Evolutionary conservation across 2,329 filamentous ascomycete species (phyloP), one percentile per base, ranked within the genome.

Genomic region (Myriosclerotinia curreyana): DNA sequence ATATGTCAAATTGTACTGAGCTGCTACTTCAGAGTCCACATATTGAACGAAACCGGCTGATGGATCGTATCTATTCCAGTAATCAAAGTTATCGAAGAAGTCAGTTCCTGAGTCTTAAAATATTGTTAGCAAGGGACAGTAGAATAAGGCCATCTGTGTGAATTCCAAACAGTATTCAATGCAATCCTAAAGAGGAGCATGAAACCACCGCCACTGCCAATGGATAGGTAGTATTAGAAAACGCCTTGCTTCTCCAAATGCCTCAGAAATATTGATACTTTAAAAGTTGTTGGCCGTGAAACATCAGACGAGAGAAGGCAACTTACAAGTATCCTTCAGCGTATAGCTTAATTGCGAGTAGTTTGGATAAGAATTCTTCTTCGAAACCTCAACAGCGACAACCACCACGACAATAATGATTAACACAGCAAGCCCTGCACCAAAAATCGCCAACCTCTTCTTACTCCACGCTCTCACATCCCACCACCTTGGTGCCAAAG

Each of bases 1-100:
- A 69, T 83, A 84, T 0, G 87, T 89, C 40, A 90, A 79, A 75
- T 90, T 90, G 79, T 82, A 66, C 69, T 76, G 60, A 15, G 59
- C 36, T 11, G 73, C 65, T 60, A 65, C 34, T 50, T 49, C 62
- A 3, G 67, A 64, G 17, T 68, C 66, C n/a, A 77, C 79, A 65
- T 78, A 83, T 68, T 80, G 72, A 5, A 81, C 79, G 63, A 80
- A 79, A 0, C 79, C 79, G 5, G 69, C 48, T 5, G 79, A 75
- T 5, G 79, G 79, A 65, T 81, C 79, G 51, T 76, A 73, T 8
- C 71, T 77, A 1, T 76, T 76, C 66, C 76, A 80, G 64, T 79
- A 81, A 42, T 78, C 71, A 65, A 81, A 81, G 17, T 76, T 74
- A 44, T 80, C 75, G 59, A 81, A 80, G 66, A 81, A 81, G 1